Evolutionary conservation across 2,329 filamentous ascomycete genomes (phyloP).

Genomic region (Chrysoporthe cubensis): DNA sequence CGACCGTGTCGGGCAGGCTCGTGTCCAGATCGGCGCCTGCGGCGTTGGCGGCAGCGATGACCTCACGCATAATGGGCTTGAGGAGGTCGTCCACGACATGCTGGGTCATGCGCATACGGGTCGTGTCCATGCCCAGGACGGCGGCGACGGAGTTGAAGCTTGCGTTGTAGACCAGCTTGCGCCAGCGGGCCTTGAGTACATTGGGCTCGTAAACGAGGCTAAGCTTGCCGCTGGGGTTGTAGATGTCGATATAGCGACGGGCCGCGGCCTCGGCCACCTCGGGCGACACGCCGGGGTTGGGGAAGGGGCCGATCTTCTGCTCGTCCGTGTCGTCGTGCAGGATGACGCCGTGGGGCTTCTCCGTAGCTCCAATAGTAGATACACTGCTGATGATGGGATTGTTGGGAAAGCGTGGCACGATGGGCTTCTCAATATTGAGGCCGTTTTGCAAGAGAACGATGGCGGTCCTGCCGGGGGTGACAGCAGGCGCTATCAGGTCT

Average conservation of each 20-base stretch:
- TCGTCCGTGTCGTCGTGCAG: conserved; percentile 13
- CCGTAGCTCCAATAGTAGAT: conserved; percentile 70
- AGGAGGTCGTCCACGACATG: not conserved
- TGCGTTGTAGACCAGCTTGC: conserved; percentile 77
- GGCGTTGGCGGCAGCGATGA: conserved; percentile 64
- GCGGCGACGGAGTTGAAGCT: conserved; percentile 76
- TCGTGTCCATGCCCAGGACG: conserved; percentile 66
- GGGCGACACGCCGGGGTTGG: conserved; percentile 19
- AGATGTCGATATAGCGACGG: conserved; percentile 43
- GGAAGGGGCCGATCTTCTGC: conserved; percentile 10
- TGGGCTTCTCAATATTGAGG: conserved; percentile 70
- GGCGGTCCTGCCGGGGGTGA: conserved; percentile 52
- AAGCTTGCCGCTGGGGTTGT: conserved; percentile 63
- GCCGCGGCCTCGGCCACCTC: conserved; percentile 16
- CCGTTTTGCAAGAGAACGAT: conserved; percentile 74
- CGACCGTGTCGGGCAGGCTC: conserved; percentile 48
- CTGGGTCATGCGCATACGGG: conserved; percentile 6
- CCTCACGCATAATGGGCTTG: conserved; percentile 70
- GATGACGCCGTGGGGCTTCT: conserved; percentile 48
- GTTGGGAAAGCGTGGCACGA: conserved; percentile 62
- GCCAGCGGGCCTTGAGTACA: conserved; percentile 74
- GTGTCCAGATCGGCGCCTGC: conserved; percentile 38
- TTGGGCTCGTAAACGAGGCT: conserved; percentile 53
- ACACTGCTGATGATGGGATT: conserved; percentile 69
- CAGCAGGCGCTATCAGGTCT: conserved; percentile 62